Evolutionary conservation across 495 filamentous ascomycete genomes (phyloP), one percentile per base, ranked within the genome.

Genomic region (Apodospora peruviana): DNA sequence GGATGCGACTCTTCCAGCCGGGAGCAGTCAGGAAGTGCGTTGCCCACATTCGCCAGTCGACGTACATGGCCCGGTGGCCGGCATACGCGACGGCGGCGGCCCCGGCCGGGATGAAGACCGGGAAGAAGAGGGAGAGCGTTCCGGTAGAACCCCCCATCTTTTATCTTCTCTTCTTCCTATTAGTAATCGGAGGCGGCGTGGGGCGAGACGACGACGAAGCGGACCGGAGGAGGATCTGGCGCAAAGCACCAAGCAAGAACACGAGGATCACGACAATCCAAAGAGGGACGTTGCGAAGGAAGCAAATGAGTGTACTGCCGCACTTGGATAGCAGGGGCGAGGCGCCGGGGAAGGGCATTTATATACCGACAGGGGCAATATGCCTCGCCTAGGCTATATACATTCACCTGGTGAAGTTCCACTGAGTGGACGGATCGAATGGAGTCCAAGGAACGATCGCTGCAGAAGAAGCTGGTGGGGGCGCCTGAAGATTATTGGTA

Each of bases 1-100:
- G 17, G 16, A 36, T 38, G 14, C 43, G 27, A 23, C 27, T 46
- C 11, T n/a, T 46, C 43, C 34, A 18, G 43, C 27, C 43, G 0
- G 77, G 75, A 0, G 75, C 77, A 0, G 69, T 75, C 55, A 79
- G 60, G 51, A 72, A 76, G n/a, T 65, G 52, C 37, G 54, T 48
- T 12, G 76, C 27, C 23, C 64, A 37, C 0, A 37, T 48, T 5
- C 44, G 45, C 52, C 66, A 68, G 57, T 74, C 62, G 41, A 69
- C 48, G 40, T 70, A 50, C 3, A 45, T 11, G 7, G 65, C 58
- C 12, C 58, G 67, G 44, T 73, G 71, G 4, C 62, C 71, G 24
- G 64, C 64, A 43, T 75, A 67, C 12, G 61, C 67, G 24, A 71
- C 35, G 2, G 61, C 60, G 2, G 66, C 66, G 2, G 68, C 39